Base-by-base conservation (phyloP, 768 basidiomycete genomes). In the Lepiota subincarnata region DNA sequence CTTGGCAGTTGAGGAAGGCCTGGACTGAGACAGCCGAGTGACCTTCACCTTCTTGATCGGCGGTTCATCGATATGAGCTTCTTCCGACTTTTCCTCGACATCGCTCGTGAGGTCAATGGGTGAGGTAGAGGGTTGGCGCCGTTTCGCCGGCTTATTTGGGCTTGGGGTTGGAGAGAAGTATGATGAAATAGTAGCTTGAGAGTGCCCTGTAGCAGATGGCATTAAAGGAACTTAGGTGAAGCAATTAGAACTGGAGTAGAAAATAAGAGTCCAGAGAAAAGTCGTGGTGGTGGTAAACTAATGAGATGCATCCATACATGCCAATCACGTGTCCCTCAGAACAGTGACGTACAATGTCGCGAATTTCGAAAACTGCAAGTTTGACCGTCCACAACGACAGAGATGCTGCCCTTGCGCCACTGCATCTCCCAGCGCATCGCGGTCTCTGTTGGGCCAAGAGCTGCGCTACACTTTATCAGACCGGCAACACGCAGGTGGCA, bases 81-180 rank as follows among this genome's bases (percentile, higher is more conserved):
- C 64, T 20, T 52, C 18, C 18, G 46, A 35, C 24, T 59, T 60
- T 31, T 69, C 67, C 28, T 64, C 62, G 48, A 70, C 73, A 44
- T 75, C 77, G 22, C 62, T 49, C 10, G 84, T 83, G 57, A 86
- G 66, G 69, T 86, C 85, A 50, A 86, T 79, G 14, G 73, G 66
- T 10, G 71, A 57, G 62, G 50, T 51, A 6, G 64, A 37, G 20
- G 19, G 45, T 20, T 39, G 38, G 12, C 46, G 51, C 31, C 75
- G 67, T 53, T 73, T 75, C 55, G 65, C 63, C 26, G 59, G 40
- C 45, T 56, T 60, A 24, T 45, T 50, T 26, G 59, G 60, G 35
- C 53, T 54, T 41, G 62, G 50, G 50, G 60, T 60, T 56, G 45
- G 60, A n/a, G 45, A 59, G 57, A 77, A 77, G 59, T 67, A 77